These are phyloP conservation scores for Chlorociboria aeruginascens DNA, from an alignment of 495 filamentous ascomycete species.

Conservation along the genomic window DNA sequence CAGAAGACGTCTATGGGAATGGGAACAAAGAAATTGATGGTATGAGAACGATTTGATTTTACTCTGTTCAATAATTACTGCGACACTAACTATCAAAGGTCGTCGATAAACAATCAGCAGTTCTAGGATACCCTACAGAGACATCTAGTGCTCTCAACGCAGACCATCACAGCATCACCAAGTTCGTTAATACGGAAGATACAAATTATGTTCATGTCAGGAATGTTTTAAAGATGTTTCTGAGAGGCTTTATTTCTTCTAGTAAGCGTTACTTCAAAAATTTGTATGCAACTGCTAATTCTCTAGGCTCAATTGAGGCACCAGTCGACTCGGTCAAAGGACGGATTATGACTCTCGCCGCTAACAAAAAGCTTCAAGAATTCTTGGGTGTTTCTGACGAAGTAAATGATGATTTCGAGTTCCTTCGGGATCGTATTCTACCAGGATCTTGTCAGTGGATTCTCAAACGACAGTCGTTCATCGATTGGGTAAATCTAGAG, in stretches of 20 bases:
- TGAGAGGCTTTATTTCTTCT: constrained; percentile 1
- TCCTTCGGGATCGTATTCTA: constrained; percentile 26
- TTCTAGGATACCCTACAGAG: constrained; percentile 33
- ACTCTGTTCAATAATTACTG: too few relatives aligned
- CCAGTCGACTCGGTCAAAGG: too few relatives aligned
- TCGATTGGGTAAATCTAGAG: constrained; percentile 14
- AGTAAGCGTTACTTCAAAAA: background rate
- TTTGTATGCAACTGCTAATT: too few relatives aligned
- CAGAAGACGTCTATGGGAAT: constrained; percentile 23
- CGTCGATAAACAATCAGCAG: constrained; percentile 27
- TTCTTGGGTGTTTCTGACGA: constrained; percentile 18
- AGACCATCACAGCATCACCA: constrained; percentile 36
- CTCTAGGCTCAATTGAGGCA: too few relatives aligned
- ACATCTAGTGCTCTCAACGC: constrained; percentile 28
- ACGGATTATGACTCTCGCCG: background rate
- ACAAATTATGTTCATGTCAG: constrained; percentile 27
- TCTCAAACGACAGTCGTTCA: constrained; percentile 13
- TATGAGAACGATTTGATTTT: constrained; percentile 5
- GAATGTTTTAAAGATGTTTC: constrained; percentile 23
- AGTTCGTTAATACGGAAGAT: constrained; percentile 28
- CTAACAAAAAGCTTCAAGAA: constrained; percentile 13
- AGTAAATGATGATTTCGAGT: constrained; percentile 24
- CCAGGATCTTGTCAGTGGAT: constrained; percentile 28
- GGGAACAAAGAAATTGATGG: constrained; percentile 5
- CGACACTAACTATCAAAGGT: constrained; percentile 6